phyloP scores from a whole-genome alignment of 2,329 filamentous ascomycete species.

The Ramichloridium luteum region DNA sequence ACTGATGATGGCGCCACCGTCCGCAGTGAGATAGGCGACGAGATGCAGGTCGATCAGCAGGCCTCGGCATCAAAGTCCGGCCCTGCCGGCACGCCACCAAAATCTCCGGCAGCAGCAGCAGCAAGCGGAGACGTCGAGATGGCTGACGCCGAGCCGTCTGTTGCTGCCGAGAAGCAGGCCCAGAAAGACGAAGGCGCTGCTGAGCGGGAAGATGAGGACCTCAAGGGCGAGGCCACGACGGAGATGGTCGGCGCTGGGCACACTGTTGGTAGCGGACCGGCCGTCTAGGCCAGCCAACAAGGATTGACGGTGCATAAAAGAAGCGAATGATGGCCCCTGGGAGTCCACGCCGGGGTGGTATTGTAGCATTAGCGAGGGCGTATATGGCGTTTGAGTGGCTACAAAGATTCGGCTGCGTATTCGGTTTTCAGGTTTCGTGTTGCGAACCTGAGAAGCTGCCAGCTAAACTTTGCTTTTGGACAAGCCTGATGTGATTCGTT shows the following conservation, averaged over 20 bases:
- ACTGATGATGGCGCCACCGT: conserved; percentile 8
- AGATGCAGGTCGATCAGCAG: conserved; percentile 17
- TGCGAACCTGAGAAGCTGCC: no score
- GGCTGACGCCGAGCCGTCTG: conserved; percentile 13
- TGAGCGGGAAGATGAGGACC: conserved; percentile 21
- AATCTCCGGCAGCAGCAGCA: conserved; percentile 7
- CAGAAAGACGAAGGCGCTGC: conserved; percentile 21
- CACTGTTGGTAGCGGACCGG: conserved; percentile 11
- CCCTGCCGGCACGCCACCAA: conserved; percentile 14
- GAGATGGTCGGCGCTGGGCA: conserved; percentile 16
- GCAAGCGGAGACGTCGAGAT: conserved; percentile 16
- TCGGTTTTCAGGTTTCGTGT: no score
- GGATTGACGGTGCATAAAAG: conserved; percentile 3
- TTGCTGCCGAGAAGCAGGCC: conserved; percentile 7
- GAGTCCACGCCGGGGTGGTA: no score
- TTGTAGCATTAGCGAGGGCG: conserved; percentile 1
- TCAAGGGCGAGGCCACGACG: conserved; percentile 20
- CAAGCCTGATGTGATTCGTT: no score
- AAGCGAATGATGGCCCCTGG: no score
- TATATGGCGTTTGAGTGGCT: background rate
- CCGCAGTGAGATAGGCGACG: conserved; percentile 29
- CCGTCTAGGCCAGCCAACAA: conserved; percentile 8
- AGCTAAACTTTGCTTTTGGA: no score
- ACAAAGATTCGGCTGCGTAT: no score
- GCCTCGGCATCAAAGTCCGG: conserved; percentile 18